phyloP scores from a whole-genome alignment of 148 eudicot genomes.

The Pharnaceum exiguum region DNA sequence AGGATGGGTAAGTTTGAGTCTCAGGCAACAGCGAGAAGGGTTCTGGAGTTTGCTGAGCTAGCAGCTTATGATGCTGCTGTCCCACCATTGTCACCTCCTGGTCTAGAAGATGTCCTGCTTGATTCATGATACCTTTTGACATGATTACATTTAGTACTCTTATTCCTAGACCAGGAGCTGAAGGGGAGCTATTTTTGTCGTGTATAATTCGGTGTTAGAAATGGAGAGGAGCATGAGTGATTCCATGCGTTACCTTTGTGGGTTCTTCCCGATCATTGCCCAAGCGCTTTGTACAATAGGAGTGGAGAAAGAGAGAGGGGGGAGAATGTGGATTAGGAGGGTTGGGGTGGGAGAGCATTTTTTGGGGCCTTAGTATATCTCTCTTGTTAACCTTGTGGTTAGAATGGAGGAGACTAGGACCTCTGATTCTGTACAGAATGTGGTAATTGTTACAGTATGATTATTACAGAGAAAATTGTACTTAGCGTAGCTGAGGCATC shows the following conservation, averaged over 20 bases:
- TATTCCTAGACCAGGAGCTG: conserved; percentile 6
- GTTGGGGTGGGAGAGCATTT: neutral
- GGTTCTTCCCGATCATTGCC: conserved; percentile 63
- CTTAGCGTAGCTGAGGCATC: conserved; percentile 8
- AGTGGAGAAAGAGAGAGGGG: conserved; percentile 6
- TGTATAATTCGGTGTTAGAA: neutral
- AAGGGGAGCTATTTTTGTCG: neutral
- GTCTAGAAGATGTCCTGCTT: conserved; percentile 21
- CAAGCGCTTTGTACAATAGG: conserved; percentile 49
- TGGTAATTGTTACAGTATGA: conserved; percentile 7
- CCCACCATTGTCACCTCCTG: conserved; percentile 79
- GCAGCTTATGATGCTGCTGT: conserved; percentile 48
- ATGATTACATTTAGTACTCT: neutral
- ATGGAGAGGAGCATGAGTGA: conserved; percentile 4
- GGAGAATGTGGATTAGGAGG: neutral
- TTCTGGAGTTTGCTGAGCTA: conserved; percentile 26
- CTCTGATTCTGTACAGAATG: conserved; percentile 25
- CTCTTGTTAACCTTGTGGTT: conserved; percentile 10
- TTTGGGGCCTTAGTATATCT: conserved; percentile 14
- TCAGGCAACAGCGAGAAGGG: conserved; percentile 51
- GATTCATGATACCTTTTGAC: conserved; percentile 25
- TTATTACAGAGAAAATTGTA: conserved; percentile 7
- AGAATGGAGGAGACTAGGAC: conserved; percentile 3
- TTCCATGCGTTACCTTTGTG: conserved; percentile 3
- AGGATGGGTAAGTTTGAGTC: conserved; percentile 42